phyloP scores from a whole-genome alignment of 257 asterid species.

The Coffea canephora region DNA sequence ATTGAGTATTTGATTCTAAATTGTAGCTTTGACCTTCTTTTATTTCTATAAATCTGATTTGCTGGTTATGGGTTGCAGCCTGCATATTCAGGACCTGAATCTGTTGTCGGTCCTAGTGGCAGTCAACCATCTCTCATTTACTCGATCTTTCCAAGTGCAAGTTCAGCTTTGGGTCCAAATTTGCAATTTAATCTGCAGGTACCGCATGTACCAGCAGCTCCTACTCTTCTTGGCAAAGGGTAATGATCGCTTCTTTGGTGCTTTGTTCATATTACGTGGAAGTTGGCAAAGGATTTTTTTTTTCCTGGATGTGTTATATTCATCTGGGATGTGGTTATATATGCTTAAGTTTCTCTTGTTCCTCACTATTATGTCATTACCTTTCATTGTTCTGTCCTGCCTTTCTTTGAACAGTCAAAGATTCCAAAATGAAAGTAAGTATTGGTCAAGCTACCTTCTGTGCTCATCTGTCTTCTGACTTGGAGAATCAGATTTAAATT shows the following conservation, averaged over 20 bases:
- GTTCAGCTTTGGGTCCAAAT: slow-evolving; percentile 39
- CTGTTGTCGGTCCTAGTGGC: slow-evolving; percentile 36
- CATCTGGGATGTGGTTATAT: not conserved
- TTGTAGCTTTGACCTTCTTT: slow-evolving; percentile 9
- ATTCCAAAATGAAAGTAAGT: not conserved
- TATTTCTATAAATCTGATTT: slow-evolving; percentile 19
- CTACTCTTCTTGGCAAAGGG: slow-evolving; percentile 78
- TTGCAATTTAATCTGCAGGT: slow-evolving; percentile 54
- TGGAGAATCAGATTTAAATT: not conserved
- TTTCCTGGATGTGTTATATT: too few relatives aligned
- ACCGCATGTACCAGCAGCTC: slow-evolving; percentile 37
- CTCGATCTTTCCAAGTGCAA: slow-evolving; percentile 43
- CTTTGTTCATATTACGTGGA: not conserved
- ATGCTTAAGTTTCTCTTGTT: not conserved
- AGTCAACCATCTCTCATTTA: slow-evolving; percentile 38
- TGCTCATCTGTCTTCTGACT: not conserved
- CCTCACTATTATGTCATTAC: not conserved
- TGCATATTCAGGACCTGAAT: slow-evolving; percentile 41
- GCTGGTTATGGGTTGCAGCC: slow-evolving; percentile 56
- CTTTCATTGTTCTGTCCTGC: not conserved
- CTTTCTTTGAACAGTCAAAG: not conserved
- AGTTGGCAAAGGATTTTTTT: not conserved
- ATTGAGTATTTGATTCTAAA: not conserved
- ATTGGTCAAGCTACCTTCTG: not conserved
- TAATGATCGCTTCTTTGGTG: slow-evolving; percentile 19